Conservation (phyloP, 2,329 filamentous ascomycete species). For the Penicillium sp. region DNA sequence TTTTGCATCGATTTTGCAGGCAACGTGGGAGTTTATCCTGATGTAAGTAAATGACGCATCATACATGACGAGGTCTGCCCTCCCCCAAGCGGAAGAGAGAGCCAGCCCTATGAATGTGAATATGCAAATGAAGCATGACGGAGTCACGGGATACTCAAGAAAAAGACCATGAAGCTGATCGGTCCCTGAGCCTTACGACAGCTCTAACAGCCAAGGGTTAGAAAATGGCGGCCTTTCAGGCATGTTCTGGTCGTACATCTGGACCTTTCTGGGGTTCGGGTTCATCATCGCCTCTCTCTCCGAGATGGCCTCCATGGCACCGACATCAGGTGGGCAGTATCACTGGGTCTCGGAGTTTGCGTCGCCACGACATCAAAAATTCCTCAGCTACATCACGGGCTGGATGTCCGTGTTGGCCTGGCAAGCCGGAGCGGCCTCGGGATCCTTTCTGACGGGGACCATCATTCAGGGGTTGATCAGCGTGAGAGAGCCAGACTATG, state of each 20-base stretch:
- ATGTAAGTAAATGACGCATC: slow-evolving; percentile 18
- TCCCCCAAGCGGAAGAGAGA: too few relatives aligned
- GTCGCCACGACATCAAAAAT: slow-evolving; percentile 44
- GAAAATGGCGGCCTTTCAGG: slow-evolving; percentile 23
- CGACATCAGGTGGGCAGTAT: slow-evolving; percentile 54
- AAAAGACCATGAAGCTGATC: too few relatives aligned
- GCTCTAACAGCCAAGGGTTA: slow-evolving; percentile 21
- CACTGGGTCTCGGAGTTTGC: slow-evolving; percentile 55
- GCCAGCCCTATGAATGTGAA: too few relatives aligned
- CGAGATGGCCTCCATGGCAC: slow-evolving; percentile 55
- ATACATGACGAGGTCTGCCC: too few relatives aligned
- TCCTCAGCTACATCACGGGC: slow-evolving; percentile 50
- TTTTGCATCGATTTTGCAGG: slow-evolving; percentile 32
- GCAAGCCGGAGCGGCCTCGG: slow-evolving; percentile 46
- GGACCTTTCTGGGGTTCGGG: slow-evolving; percentile 60
- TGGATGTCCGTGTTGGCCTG: slow-evolving; percentile 48
- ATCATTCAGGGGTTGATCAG: slow-evolving; percentile 33
- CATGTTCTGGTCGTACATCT: slow-evolving; percentile 29
- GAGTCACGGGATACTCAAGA: too few relatives aligned
- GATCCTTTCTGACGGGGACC: slow-evolving; percentile 31
- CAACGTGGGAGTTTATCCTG: slow-evolving; percentile 33
- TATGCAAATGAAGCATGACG: too few relatives aligned
- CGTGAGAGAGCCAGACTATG: slow-evolving; percentile 23
- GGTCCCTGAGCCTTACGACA: neutral
- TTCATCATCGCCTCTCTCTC: slow-evolving; percentile 55